A percentile compares a stretch with the other conserved stretches of the same genome.
These are phyloP conservation scores for Metschnikowia baotianmanensis DNA, from an alignment of 805 yeast genomes.

Conservation along the genomic window DNA sequence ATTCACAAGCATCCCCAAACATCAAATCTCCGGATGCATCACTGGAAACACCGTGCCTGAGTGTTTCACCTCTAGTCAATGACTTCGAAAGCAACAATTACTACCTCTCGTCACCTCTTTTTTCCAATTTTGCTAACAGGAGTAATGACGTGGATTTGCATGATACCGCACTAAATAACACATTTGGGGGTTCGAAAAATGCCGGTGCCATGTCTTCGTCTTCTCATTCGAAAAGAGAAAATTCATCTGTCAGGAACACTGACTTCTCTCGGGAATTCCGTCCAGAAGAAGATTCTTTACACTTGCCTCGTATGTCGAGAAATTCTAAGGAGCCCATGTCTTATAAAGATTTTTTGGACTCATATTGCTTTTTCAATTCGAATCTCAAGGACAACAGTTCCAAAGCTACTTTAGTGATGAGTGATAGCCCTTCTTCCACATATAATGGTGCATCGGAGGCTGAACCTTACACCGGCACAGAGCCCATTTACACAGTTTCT, in stretches of 20 bases:
- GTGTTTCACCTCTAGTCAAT: neutral
- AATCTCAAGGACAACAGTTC: constrained; percentile 20
- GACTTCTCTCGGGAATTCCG: constrained; percentile 1
- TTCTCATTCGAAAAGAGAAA: neutral
- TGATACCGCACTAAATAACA: neutral
- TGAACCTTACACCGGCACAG: neutral
- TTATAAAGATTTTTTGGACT: constrained; percentile 55
- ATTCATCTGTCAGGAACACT: neutral
- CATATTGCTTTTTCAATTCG: constrained; percentile 54
- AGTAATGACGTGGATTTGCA: neutral
- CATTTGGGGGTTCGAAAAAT: neutral
- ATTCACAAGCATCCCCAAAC: neutral
- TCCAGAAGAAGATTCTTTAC: neutral
- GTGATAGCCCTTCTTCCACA: constrained; percentile 13
- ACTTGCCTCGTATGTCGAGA: constrained; percentile 2
- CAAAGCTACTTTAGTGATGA: constrained; percentile 17
- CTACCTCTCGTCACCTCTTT: constrained; percentile 37
- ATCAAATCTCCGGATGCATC: neutral
- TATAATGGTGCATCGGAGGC: neutral
- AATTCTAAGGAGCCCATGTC: constrained; percentile 44
- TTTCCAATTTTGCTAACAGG: constrained; percentile 1
- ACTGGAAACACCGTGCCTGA: neutral
- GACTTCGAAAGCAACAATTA: constrained; percentile 36
- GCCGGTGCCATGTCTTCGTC: constrained; percentile 1
- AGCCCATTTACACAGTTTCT: constrained; percentile 15